A percentile compares a stretch with the other conserved stretches of the same genome.
Evolutionary conservation across 2,329 filamentous ascomycete genomes (phyloP).

Genomic region (Shiraia bambusicola): DNA sequence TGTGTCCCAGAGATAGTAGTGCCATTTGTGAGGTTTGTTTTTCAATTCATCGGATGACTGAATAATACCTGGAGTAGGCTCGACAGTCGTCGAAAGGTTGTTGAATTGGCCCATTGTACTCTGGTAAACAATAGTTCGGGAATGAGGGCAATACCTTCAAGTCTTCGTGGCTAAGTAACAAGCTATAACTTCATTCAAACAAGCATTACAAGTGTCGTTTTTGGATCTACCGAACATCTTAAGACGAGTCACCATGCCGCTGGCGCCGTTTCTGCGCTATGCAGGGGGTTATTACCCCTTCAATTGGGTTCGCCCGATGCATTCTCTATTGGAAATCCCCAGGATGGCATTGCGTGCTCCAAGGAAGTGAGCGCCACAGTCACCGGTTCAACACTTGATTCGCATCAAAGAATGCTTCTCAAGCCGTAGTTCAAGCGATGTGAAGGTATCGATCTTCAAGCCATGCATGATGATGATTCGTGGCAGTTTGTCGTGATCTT

Average conservation of each 20-base stretch:
- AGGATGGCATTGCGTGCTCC: conserved; percentile 1
- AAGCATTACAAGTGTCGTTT: not conserved
- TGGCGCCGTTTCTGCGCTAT: not conserved
- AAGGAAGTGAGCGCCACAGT: not conserved
- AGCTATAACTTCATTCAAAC: conserved; percentile 1
- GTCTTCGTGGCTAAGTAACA: not conserved
- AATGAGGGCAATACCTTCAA: not conserved
- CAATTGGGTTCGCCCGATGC: not conserved
- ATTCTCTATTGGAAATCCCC: conserved; percentile 2
- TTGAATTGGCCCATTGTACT: conserved; percentile 1
- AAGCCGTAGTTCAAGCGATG: not conserved
- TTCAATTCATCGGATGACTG: conserved; percentile 7
- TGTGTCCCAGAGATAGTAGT: conserved; percentile 56
- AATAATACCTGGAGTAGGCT: not conserved
- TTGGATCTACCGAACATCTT: not conserved
- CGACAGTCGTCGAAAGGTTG: conserved; percentile 1
- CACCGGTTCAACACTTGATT: not conserved
- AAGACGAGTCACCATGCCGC: no score
- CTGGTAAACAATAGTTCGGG: not conserved
- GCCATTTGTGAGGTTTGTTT: conserved; percentile 44
- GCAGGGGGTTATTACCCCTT: no score
- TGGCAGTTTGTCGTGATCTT: conserved; percentile 6
- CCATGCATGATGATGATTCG: not conserved
- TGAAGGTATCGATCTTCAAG: not conserved
- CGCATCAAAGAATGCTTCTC: not conserved